phyloP scores from a whole-genome alignment of 164 flowering plant species.

The Magnolia kwangsiensis region DNA sequence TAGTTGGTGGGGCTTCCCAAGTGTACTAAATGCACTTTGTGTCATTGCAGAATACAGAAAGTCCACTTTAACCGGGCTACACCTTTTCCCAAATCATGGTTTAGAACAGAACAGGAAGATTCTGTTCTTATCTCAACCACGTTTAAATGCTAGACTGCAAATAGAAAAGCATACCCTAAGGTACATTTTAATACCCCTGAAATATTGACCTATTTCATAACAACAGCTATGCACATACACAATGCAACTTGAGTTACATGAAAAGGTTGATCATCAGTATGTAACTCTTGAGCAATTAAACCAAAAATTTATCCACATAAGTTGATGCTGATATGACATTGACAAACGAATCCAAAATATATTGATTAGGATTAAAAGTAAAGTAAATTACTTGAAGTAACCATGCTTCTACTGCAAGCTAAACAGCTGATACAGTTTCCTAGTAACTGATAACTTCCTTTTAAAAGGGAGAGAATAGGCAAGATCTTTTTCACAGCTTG shows the following conservation, averaged over 20 bases:
- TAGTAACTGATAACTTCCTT: neutral
- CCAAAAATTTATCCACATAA: neutral
- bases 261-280: neutral
- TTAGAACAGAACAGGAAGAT: neutral
- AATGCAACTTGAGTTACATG: neutral
- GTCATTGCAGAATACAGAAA: neutral
- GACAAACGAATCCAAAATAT: neutral
- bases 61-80: neutral
- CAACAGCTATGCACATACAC: neutral
- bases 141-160: neutral
- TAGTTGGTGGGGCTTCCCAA: neutral
- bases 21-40: neutral
- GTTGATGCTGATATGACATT: neutral
- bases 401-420: neutral
- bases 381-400: neutral
- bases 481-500: neutral
- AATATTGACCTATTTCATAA: neutral
- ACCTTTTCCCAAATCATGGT: neutral
- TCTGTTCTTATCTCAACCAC: neutral
- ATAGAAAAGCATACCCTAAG: too few species aligned
- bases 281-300: neutral
- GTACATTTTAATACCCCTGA: too few species aligned
- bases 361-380: neutral
- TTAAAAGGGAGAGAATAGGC: neutral
- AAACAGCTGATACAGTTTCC: neutral